Evolutionary conservation across 192 early-diverging fungal species (phyloP).

Genomic region (Backusella westeae): DNA sequence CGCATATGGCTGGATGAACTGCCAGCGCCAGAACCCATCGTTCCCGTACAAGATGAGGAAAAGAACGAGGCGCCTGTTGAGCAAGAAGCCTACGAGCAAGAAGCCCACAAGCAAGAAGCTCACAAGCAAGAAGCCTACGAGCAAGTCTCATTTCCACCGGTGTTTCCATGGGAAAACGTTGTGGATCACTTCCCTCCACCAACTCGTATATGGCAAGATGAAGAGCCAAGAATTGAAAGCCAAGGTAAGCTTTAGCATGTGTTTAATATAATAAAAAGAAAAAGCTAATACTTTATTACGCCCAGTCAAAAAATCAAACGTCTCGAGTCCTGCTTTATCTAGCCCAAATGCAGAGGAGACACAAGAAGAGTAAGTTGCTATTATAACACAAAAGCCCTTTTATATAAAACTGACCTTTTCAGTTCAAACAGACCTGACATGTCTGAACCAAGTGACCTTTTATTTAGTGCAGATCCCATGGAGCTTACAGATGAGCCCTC

Average conservation of each 20-base stretch:
- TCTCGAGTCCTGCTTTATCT: not conserved
- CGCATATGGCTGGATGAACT: slow-evolving; percentile 25
- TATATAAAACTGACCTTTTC: not conserved
- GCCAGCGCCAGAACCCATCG: not conserved
- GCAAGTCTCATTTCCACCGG: not conserved
- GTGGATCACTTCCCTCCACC: not conserved
- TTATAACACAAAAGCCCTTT: not conserved
- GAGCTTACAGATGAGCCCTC: not conserved
- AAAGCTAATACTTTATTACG: not conserved
- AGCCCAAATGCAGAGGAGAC: not conserved
- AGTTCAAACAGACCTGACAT: not conserved
- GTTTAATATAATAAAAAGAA: not conserved
- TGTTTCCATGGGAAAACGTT: slow-evolving; percentile 6
- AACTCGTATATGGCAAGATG: slow-evolving; percentile 20
- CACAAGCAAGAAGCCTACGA: not conserved
- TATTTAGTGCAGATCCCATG: not conserved
- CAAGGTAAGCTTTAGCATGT: not conserved
- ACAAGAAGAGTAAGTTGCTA: not conserved
- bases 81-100: too few species aligned
- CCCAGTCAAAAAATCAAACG: not conserved
- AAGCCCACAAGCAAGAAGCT: not conserved
- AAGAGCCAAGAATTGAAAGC: not conserved
- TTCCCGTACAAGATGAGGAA: not conserved
- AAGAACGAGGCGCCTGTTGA: too few species aligned
- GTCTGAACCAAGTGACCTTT: not conserved